These are phyloP conservation scores for Mycena kentingensis DNA, from an alignment of 768 basidiomycete genomes.

Conservation along the genomic window DNA sequence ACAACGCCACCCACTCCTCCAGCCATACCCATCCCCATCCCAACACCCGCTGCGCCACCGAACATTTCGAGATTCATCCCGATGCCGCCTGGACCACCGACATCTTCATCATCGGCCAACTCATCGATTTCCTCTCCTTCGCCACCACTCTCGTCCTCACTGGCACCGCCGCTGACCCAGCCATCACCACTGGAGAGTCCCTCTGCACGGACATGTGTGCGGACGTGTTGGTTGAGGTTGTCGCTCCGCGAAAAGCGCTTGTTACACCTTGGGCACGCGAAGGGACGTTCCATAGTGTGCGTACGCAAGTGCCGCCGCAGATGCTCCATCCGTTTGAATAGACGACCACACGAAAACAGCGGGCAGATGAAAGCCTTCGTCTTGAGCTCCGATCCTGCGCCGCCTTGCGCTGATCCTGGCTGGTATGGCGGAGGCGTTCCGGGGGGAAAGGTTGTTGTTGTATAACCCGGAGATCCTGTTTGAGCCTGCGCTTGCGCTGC, in stretches of 20 bases:
- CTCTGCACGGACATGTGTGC: slow-evolving; percentile 67
- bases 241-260: slow-evolving; percentile 89
- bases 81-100: slow-evolving; percentile 25
- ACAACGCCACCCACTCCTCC: slow-evolving; percentile 23
- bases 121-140: slow-evolving; percentile 31
- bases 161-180: slow-evolving; percentile 25
- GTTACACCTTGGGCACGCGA: slow-evolving; percentile 68
- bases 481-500: slow-evolving; percentile 29
- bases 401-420: slow-evolving; percentile 13
- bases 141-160: slow-evolving; percentile 30
- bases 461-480: slow-evolving; percentile 7
- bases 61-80: slow-evolving; percentile 29
- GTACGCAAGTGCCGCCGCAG: slow-evolving; percentile 85
- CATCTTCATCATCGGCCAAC: slow-evolving; percentile 31
- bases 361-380: slow-evolving; percentile 80
- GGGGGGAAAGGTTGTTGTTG: slow-evolving; percentile 5
- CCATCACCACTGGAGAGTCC: slow-evolving; percentile 34
- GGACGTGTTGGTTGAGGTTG: slow-evolving; percentile 83
- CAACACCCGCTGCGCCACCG: slow-evolving; percentile 22
- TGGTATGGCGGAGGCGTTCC: background rate
- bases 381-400: slow-evolving; percentile 38
- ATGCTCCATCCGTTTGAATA: slow-evolving; percentile 93
- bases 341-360: slow-evolving; percentile 76
- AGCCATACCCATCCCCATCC: slow-evolving; percentile 30
- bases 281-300: slow-evolving; percentile 88